Evolutionary conservation across 177 flowering plant species (phyloP), one percentile per base, ranked within the genome.

Genomic region (Vitis hybrid): DNA sequence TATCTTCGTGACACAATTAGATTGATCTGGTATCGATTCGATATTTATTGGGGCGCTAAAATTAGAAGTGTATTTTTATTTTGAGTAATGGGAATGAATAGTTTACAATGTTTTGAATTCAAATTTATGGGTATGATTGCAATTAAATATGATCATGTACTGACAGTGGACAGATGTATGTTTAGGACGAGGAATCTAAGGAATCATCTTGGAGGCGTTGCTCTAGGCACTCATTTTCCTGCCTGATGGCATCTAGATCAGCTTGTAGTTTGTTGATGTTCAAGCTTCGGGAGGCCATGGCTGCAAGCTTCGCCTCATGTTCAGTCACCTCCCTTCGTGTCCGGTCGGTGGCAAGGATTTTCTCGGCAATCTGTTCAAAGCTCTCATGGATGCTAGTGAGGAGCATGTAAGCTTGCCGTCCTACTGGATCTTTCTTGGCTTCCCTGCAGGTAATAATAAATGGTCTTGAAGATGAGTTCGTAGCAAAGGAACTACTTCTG

Each of bases 401-500:
- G 56, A 89, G 88, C 76, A 81, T 80, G 69, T 88, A 82, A 65
- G 89, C 95, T 76, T 92, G 91, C 39, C 74, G 80, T 60, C 89
- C 88, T 14, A 85, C 87, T 4, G 83, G 76, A 68, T 92, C 93
- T 70, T 83, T 92, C 78, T 87, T 94, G 51, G 92, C 97, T 75
- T 92, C 93, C 87, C 95, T 91, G 79, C 50, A 85, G 3, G 45
- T 17, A 7, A 64, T 62, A 62, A 62, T 62, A 13, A 21, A 62
- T 15, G 23, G 13, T 12, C 17, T 21, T 32, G 13, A 30, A 62
- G 48, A 62, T 51, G 32, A 34, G 18, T 23, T 68, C 70, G 9
- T 50, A 21, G 60, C n/a, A 68, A 11, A 2, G 57, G n/a, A 52
- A 72, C 18, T 39, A 39, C 45, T 39, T 39, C 45, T 39, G 11